phyloP scores from a whole-genome alignment of 371 early-diverging fungal species.

The Actinomortierella wolfii region DNA sequence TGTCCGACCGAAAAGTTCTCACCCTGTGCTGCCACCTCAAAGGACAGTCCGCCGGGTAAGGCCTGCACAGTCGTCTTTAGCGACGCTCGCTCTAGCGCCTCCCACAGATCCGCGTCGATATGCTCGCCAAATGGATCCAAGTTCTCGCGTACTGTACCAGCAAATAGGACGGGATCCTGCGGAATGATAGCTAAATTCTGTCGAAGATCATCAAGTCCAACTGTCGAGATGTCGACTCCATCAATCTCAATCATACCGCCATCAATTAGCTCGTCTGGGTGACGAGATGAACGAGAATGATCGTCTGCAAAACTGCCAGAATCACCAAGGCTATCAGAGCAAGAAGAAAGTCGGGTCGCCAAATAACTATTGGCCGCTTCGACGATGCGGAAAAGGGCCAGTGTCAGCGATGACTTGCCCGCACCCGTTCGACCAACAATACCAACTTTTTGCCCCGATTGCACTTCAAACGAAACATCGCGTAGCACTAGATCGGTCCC shows the following conservation, averaged over 20 bases:
- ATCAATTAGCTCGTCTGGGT: conserved; percentile 1
- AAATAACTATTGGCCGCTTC: conserved; percentile 51
- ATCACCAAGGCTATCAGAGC: no score
- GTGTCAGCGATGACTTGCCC: conserved; percentile 69
- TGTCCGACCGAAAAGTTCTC: conserved; percentile 78
- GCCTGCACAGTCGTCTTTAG: conserved; percentile 24
- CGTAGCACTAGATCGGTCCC: conserved; percentile 54
- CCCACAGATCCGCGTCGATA: conserved; percentile 67
- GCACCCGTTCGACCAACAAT: conserved; percentile 60
- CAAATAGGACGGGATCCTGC: conserved; percentile 68
- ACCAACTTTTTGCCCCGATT: conserved; percentile 55
- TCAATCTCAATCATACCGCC: conserved; percentile 69
- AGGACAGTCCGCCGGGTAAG: conserved; percentile 21
- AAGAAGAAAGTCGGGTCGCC: not conserved
- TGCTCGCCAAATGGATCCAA: conserved; percentile 69
- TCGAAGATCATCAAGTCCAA: conserved; percentile 68
- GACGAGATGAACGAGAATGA: no score
- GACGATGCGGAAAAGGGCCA: conserved; percentile 70
- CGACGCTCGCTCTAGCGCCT: conserved; percentile 52
- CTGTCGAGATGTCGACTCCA: conserved; percentile 62
- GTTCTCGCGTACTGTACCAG: conserved; percentile 66
- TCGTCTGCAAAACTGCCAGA: not conserved
- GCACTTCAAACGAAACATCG: conserved; percentile 54
- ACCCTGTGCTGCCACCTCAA: conserved; percentile 13
- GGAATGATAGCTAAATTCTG: conserved; percentile 69